Conservation (phyloP, 495 filamentous ascomycete species). For the Gamarada debralockiae region DNA sequence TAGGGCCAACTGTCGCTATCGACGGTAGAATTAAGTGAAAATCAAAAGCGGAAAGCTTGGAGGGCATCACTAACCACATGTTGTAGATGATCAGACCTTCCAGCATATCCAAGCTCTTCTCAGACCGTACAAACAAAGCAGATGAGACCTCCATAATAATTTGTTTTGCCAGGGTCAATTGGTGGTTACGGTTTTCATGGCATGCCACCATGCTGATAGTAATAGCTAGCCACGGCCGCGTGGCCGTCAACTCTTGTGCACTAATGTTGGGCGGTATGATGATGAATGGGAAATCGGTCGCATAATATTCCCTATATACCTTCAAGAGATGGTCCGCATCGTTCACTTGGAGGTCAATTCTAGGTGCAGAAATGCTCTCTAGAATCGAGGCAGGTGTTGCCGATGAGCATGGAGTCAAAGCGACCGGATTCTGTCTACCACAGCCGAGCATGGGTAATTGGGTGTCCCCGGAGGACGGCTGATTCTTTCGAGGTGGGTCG, state of each 20-base stretch:
- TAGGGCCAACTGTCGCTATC: not conserved
- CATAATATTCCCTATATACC: slow-evolving; percentile 8
- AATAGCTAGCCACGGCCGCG: slow-evolving; percentile 17
- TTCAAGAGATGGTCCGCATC: slow-evolving; percentile 3
- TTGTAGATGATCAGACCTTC: slow-evolving; percentile 18
- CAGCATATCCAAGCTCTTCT: slow-evolving; percentile 23
- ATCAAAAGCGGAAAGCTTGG: not conserved
- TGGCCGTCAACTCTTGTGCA: slow-evolving; percentile 2
- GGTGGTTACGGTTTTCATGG: slow-evolving; percentile 7
- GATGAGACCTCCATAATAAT: slow-evolving; percentile 5
- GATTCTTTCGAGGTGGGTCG: too few relatives aligned
- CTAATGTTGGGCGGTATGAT: slow-evolving; percentile 3
- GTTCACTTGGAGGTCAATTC: not conserved
- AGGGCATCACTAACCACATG: slow-evolving; percentile 5
- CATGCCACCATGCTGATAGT: slow-evolving; percentile 10
- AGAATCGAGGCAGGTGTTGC: not conserved
- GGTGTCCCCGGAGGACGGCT: too few relatives aligned
- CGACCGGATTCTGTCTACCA: too few relatives aligned
- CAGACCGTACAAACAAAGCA: slow-evolving; percentile 10
- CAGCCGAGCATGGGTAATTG: too few relatives aligned
- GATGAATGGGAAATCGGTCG: slow-evolving; percentile 12
- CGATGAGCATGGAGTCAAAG: not conserved
- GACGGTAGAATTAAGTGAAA: not conserved
- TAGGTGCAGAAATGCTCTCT: not conserved
- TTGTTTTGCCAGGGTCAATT: slow-evolving; percentile 8